Base-by-base conservation (phyloP, 495 filamentous ascomycete species). In the Hypomontagnella monticulosa region DNA sequence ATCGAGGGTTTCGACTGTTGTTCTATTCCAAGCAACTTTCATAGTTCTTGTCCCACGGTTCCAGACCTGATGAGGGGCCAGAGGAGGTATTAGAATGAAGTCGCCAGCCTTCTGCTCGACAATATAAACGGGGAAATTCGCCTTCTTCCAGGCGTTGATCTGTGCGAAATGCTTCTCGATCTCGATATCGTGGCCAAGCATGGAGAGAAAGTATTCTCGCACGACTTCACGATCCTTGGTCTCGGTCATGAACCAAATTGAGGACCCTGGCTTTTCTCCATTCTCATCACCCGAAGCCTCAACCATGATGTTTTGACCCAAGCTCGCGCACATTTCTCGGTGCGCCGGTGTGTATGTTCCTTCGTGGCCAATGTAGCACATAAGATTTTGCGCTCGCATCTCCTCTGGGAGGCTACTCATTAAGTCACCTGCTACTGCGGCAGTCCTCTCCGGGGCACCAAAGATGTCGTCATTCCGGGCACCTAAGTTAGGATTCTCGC, bases 1-100 rank as follows among this genome's bases (percentile, higher is more conserved):
- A 49, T 92, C 87, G 0, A 99, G 80, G 0, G 95, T 97, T 62
- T 97, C 91, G 4, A 91, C 91, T 0, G 93, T 98, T 0, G 91
- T 97, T n/a, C 95, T 82, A 75, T 99, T 99, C 95, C 95, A 99
- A 4, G 95, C 95, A 18, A 93, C 92, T 74, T 99, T 99, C 84
- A 97, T 91, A 0, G 94, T 99, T 37, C 92, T 81, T 9, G 93
- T 96, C 6, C 95, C 95, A 46, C 95, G 87, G 70, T 99, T 99
- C 95, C 95, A 99, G 18, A 99, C 95, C 71, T 99, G 95, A 71
- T 99, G 95, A 0, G 94, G 93, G n/a, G 93, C 94, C 5, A 98
- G 78, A 5, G 95, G 93, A n/a, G 95, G 95, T 15, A 99, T 89
- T 0, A 99, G 83, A 49, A 99, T 93, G 71, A 97, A 94, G 73